Evolutionary conservation across 257 asterid genomes (phyloP), one percentile per base, ranked within the genome.

Genomic region (Verbascum thapsus): DNA sequence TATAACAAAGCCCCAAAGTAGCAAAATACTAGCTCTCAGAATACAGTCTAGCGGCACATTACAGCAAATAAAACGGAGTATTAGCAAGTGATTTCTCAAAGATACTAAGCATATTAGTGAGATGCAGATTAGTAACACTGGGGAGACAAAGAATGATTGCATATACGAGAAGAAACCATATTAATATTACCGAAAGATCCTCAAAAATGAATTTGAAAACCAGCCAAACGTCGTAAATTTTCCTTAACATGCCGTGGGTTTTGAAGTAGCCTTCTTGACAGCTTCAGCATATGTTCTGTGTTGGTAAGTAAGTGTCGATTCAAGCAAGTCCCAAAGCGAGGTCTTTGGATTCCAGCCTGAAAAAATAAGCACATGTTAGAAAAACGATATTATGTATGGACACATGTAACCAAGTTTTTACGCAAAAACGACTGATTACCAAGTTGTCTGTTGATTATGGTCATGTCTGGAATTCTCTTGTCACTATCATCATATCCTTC

Each of bases 401-500:
- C 16, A 38, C 32, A 3, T n/a, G n/a, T 22, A 35, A 30, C 41
- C 13, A 19, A 0, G 30, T 39, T 11, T 11, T 19, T 15, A n/a
- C 7, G 40, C 34, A 7, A 49, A 4, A 58, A 52, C n/a, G 54
- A 18, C 8, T 32, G 13, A 26, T 61, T 88, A 91, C 96, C 96
- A 16, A 91, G 96, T 68, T 88, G 96, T 72, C 60, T 77, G 87
- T 88, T 91, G 70, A 91, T 91, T 49, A 88, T 86, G 73, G 96
- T 86, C 98, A 91, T 91, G 70, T 91, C 98, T 9, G 98, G 98
- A 67, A 91, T 91, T 76, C 98, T 81, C 82, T 84, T 91, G 78
- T 91, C 98, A 70, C 98, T 91, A 45, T 91, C 98, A 65, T 91
- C 98, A 49, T 91, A 91, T 35, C 98, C 98, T 76, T 84, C 98